Evolutionary conservation across 768 basidiomycete genomes (phyloP), one percentile per base, ranked within the genome.

Genomic region (Rhizopogon rudus): DNA sequence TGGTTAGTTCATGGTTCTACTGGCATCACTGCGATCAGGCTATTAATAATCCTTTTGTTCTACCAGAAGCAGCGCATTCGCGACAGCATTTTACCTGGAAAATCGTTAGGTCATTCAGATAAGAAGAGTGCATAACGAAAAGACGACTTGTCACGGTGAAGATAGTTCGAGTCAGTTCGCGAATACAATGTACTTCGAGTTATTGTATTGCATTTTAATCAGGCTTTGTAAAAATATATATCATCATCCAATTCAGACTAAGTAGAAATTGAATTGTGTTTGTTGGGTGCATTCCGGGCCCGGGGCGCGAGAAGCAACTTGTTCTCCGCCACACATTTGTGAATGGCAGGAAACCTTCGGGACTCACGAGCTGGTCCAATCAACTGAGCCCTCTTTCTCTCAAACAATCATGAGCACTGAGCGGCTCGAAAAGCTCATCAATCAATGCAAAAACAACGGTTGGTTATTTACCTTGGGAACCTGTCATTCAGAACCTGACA

Each of bases 41-140:
- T 48, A 54, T 37, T 44, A 40, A 56, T 49, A 43, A 57, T 55
- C 25, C 56, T 39, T 45, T 56, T 20, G 35, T 35, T 43, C 48
- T 16, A 45, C 39, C 69, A 96, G 88, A 98, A 98, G 72, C 95
- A 96, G 66, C 81, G 88, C 48, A 82, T 97, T 60, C 81, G 95
- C 39, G 91, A 97, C 71, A 67, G 79, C 28, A 71, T 97, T 29
- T 86, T 93, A 65, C 95, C 95, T 31, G 87, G 81, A 43, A 82
- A 82, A 65, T 85, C 84, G 10, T 72, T 98, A 7, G 95, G 95
- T 1, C 95, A 98, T 69, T 96, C 94, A 17, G 95, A 97, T 70
- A 82, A 74, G 64, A 78, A 77, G 45, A 60, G 20, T 68, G 37
- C 44, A 43, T 31, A 17, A 39, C 37, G 33, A 9, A 17, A 49